Evolutionary conservation across 208 protist genomes (phyloP).

Genomic region (Borovskyia barvae): DNA sequence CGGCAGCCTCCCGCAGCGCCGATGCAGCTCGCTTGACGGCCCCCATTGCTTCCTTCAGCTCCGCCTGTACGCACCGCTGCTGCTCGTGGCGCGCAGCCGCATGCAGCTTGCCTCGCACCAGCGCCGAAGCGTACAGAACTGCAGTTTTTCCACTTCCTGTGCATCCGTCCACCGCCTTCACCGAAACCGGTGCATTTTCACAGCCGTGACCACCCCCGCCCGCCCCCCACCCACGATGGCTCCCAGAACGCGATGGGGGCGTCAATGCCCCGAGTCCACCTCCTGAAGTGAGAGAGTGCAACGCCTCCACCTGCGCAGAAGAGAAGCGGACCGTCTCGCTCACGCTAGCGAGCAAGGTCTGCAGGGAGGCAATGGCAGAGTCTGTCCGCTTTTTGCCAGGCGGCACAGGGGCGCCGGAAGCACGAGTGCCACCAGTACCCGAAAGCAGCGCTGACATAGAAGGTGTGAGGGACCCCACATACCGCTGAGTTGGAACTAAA

Average conservation of each 20-base stretch:
- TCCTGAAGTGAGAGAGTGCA: constrained; percentile 39
- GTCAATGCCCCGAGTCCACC: background rate
- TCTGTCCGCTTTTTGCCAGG: background rate
- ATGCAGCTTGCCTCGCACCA: constrained; percentile 53
- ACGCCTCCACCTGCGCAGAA: constrained; percentile 67
- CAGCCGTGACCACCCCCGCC: constrained; percentile 1
- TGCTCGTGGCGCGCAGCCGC: constrained; percentile 54
- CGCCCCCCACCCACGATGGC: background rate
- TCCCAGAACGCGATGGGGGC: too few species aligned
- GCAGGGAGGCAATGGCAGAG: constrained; percentile 7
- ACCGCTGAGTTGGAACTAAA: constrained; percentile 22
- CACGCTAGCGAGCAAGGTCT: constrained; percentile 17
- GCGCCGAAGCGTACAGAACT: constrained; percentile 50
- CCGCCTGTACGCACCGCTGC: constrained; percentile 33
- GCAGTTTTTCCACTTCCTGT: constrained; percentile 77
- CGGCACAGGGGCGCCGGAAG: background rate
- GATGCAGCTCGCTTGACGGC: constrained; percentile 19
- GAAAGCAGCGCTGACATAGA: constrained; percentile 15
- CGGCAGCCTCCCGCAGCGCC: constrained; percentile 11
- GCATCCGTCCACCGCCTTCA: constrained; percentile 52
- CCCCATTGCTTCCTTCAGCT: constrained; percentile 37
- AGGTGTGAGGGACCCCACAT: constrained; percentile 8
- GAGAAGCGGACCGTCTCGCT: constrained; percentile 37
- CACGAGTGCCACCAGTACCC: background rate
- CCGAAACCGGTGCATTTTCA: constrained; percentile 9